Evolutionary conservation across 2,329 filamentous ascomycete species (phyloP), one percentile per base, ranked within the genome.

Genomic region (Apiospora phragmitis): DNA sequence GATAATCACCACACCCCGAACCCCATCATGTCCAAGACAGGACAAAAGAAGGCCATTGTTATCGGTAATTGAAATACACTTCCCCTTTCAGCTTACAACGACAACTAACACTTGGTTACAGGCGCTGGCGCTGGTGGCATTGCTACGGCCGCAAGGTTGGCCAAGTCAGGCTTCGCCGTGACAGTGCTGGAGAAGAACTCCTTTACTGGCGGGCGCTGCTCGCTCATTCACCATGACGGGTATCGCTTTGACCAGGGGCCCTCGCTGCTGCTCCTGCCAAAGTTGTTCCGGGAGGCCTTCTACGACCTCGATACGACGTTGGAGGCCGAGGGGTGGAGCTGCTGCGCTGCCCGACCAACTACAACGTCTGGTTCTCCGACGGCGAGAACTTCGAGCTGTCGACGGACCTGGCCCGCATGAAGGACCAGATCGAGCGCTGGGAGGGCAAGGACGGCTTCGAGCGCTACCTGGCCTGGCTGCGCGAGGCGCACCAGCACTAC

Each of bases 181-280:
- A 94, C 91, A 0, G 90, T 94, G 1, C 81, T 94, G n/a, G 92
- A 94, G 80, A 94, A 94, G 84, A 94, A 94, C 77, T 82, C 83
- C 70, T 93, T 92, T 78, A 91, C 89, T 0, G 92, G 92, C 65
- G 92, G 92, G 4, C 85, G 92, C 69, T 94, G 92, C 80, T 92
- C 89, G 62, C 81, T 94, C 35, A 85, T 94, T 47, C 82, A 88
- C 68, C 82, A 88, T 71, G 81, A 88, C 66, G 89, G 88, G 69
- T 89, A 90, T 79, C 89, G 92, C 70, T 94, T 94, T 82, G 92
- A 94, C 77, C 92, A 94, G 83, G 92, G 92, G 0, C 92, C 92
- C 0, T 94, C 91, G 0, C 86, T 94, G 4, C 86, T 94, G 24
- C 85, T 94, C 0, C 88, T 94, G 7, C 92, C 92, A 2, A 87